A percentile compares a stretch with the other conserved stretches of the same genome.
Conservation (phyloP, 441 rosid species). For the Biscutella laevigata region DNA sequence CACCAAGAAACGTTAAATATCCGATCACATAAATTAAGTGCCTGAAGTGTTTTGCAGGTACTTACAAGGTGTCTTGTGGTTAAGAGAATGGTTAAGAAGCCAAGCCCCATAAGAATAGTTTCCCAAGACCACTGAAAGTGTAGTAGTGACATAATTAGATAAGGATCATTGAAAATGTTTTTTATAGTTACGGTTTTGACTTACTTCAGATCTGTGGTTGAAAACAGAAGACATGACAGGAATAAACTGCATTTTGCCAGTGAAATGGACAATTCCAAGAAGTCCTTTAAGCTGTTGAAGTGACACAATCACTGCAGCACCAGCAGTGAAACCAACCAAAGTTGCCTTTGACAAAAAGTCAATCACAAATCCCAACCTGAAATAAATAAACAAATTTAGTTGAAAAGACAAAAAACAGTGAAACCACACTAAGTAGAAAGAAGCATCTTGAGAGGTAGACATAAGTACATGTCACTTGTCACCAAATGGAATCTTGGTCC, state of each 20-base stretch:
- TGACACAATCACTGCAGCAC: conserved; percentile 94
- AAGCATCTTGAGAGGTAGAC: conserved; percentile 28
- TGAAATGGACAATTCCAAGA: conserved; percentile 92
- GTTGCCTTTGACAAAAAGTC: conserved; percentile 96
- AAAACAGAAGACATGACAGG: conserved; percentile 81
- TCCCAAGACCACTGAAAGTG: conserved; percentile 86
- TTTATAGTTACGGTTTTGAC: not conserved
- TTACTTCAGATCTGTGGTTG: conserved; percentile 58
- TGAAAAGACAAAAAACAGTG: conserved; percentile 13
- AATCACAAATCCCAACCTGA: conserved; percentile 86
- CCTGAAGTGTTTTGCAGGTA: not conserved
- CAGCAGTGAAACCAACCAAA: conserved; percentile 92
- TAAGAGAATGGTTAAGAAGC: conserved; percentile 61
- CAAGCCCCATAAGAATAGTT: conserved; percentile 66
- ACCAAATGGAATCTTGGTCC: conserved; percentile 25
- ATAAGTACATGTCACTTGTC: conserved; percentile 21
- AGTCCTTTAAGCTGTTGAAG: conserved; percentile 89
- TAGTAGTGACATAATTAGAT: conserved; percentile 6
- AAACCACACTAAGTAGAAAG: conserved; percentile 22
- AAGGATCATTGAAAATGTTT: not conserved
- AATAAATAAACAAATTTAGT: not conserved
- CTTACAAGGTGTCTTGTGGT: conserved; percentile 83
- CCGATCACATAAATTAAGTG: not conserved
- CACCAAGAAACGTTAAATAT: not conserved
- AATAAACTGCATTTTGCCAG: conserved; percentile 69